Evolutionary conservation across 768 basidiomycete species (phyloP), one percentile per base, ranked within the genome.

Genomic region (Neoboletus magnificus): DNA sequence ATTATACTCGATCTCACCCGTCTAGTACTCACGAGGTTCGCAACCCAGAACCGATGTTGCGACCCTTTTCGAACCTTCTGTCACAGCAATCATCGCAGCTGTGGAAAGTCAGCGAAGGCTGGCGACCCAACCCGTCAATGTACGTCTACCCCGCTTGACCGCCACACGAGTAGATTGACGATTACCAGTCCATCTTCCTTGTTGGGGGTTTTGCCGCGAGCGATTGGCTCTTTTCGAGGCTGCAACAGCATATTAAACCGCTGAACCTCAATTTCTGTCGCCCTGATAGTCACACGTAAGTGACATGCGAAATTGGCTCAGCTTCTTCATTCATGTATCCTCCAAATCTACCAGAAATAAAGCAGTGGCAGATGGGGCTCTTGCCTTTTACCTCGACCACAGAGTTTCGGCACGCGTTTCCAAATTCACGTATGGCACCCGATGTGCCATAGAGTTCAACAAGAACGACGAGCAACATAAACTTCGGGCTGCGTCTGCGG

Each of bases 261-360:
- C 51, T 72, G 13, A 69, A 73, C 2, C 50, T 82, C 33, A 67
- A 72, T 22, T 71, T 84, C 37, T 73, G 75, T 53, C 75, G 81
- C 4, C 82, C 82, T 6, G 80, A 83, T 51, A 75, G 74, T 32
- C 78, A 81, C 62, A 74, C 82, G 83, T 81, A 13, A 56, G 67
- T 27, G 54, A 18, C 29, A 70, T 67, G 40, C 20, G 8, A 35
- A 15, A 27, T n/a, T 2, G 35, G 29, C 9, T 23, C 9, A n/a
- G 12, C 18, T 54, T 36, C 18, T 54, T 36, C 37, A 10, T 45
- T 29, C 18, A 30, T 12, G 9, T 7, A 45, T 10, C 48, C 33
- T 9, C n/a, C 7, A 8, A 35, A 48, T 27, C 5, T n/a, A 6
- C n/a, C 49, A 79, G 79, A 29, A 77, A 73, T 35, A 79, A 78